Percentiles rank a stretch among this genome's conserved stretches.
phyloP scores from a whole-genome alignment of 169 alveolate genomes.

The Plasmodium billcollinsi region DNA sequence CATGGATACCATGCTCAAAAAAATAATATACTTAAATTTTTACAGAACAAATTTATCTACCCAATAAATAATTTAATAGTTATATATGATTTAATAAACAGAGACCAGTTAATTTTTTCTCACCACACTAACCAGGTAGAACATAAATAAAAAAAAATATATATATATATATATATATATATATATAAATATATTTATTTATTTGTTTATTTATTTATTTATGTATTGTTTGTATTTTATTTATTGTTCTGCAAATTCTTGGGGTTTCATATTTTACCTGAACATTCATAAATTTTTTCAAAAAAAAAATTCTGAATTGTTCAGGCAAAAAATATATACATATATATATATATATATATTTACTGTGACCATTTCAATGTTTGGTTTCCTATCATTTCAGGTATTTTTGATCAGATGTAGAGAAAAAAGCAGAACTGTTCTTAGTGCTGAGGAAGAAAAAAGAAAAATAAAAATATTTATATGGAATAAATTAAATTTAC shows the following conservation, averaged over 20 bases:
- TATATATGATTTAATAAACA: slow-evolving; percentile 36
- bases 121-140: slow-evolving; percentile 45
- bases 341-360: too few relatives aligned
- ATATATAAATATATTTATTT: too few relatives aligned
- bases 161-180: not conserved
- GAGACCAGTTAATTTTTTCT: slow-evolving; percentile 40
- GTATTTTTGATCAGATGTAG: slow-evolving; percentile 45
- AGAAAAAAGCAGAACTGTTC: slow-evolving; percentile 19
- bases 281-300: too few relatives aligned
- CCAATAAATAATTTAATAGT: slow-evolving; percentile 43
- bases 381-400: not conserved
- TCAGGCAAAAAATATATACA: too few relatives aligned
- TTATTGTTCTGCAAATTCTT: not conserved
- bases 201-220: too few relatives aligned
- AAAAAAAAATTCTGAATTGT: too few relatives aligned
- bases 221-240: not conserved
- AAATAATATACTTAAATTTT: slow-evolving; percentile 50
- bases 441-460: slow-evolving; percentile 41
- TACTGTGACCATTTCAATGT: too few relatives aligned
- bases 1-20: slow-evolving; percentile 41
- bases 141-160: not conserved
- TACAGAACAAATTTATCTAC: slow-evolving; percentile 25
- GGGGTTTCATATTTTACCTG: too few relatives aligned
- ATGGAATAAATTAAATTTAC: slow-evolving; percentile 44
- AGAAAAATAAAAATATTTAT: slow-evolving; percentile 9